Evolutionary conservation across 306 rosid species (phyloP), one percentile per base, ranked within the genome.

Genomic region (Pterocarpus santalinus): DNA sequence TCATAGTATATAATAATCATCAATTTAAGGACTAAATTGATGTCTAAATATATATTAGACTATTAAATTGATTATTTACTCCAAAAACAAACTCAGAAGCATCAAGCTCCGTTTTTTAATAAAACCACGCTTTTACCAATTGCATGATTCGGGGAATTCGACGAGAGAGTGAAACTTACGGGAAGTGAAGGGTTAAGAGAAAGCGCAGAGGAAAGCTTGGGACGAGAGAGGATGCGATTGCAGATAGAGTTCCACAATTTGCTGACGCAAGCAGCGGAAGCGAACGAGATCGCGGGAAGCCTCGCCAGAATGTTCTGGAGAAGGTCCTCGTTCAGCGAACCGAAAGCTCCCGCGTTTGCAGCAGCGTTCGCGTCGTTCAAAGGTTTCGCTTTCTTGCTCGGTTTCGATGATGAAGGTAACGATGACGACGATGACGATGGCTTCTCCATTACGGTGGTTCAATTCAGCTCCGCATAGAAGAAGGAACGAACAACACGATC

Each of bases 171-270:
- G 61, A 3, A 5, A 60, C 74, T 22, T 73, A 92, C 97, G 36
- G 8, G 43, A 6, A 79, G 81, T 2, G 83, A 85, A 76, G 89
- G 91, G 12, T 91, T 81, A 83, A 92, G 90, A 69, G 97, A 89
- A 71, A 92, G 89, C 13, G 95, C 94, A 2, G 92, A 85, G 16
- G 94, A 82, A 79, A 92, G 85, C 51, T 91, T 92, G 14, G 95
- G 92, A 30, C 90, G 89, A 73, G 85, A 75, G 75, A 89, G 92
- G 66, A 92, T 80, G 43, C 85, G 86, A 36, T 69, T 76, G 89
- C 92, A 86, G 13, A 85, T 12, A 8, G 65, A 81, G 71, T 78
- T 86, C 97, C 97, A 92, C 0, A 84, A 34, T 74, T 87, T 91
- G 87, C 35, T 84, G 69, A 92, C 92, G 88, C 94, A 92, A 1